Conservation (phyloP, 345 rosid species). For the Clarkia xantiana region DNA sequence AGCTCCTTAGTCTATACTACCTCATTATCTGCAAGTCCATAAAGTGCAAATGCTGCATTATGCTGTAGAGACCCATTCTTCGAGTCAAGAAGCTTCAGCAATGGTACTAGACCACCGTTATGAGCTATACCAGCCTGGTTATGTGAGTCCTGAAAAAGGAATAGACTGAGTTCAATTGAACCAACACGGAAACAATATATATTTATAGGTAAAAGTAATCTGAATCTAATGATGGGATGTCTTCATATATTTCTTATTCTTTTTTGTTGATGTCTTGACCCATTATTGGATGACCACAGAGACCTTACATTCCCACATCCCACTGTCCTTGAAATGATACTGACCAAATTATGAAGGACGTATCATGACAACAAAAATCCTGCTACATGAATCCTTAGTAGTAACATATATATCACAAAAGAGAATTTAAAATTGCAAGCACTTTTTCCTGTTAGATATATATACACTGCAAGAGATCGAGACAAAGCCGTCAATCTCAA, state of each 20-base stretch:
- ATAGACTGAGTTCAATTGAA: slow-evolving; percentile 1
- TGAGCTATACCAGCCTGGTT: slow-evolving; percentile 97
- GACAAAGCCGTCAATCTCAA: no score
- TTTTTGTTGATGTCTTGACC: no score
- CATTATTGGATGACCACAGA: no score
- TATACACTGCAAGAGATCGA: no score
- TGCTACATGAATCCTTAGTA: no score
- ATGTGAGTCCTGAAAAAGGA: slow-evolving; percentile 56
- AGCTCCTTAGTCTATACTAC: slow-evolving; percentile 21
- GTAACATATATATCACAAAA: no score
- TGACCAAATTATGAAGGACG: no score
- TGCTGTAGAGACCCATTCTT: slow-evolving; percentile 96
- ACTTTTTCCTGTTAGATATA: no score
- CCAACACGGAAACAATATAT: not conserved
- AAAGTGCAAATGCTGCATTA: slow-evolving; percentile 97
- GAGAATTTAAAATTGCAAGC: no score
- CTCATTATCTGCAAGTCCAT: slow-evolving; percentile 99
- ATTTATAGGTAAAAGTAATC: not conserved
- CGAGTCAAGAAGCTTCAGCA: slow-evolving; percentile 89
- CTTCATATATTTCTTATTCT: not conserved
- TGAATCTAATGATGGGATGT: not conserved
- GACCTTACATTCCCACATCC: no score
- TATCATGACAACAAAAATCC: no score
- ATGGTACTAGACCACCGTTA: slow-evolving; percentile 80
- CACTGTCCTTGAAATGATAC: no score